Conservation (phyloP, 2,329 filamentous ascomycete species). For the Calonectria hawksworthii region DNA sequence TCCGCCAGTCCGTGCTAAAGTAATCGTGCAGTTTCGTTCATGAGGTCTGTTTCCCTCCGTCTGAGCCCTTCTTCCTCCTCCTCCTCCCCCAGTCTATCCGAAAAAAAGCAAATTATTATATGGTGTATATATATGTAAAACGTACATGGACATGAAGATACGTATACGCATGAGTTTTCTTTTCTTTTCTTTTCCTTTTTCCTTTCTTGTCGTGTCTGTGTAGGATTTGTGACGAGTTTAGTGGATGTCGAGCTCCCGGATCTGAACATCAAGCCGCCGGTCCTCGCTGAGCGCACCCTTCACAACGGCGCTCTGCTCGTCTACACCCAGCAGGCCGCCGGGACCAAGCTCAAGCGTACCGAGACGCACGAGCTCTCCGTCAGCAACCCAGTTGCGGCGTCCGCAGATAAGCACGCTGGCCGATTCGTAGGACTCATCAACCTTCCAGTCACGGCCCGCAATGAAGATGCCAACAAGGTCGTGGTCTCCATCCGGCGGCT, state of each 20-base stretch:
- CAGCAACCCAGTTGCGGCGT: slow-evolving; percentile 44
- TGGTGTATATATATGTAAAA: slow-evolving; percentile 27
- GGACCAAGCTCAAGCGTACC: slow-evolving; percentile 47
- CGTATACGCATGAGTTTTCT: slow-evolving; percentile 19
- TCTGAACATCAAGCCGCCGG: slow-evolving; percentile 44
- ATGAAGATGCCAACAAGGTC: slow-evolving; percentile 46
- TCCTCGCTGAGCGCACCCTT: slow-evolving; percentile 46
- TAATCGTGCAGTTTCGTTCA: slow-evolving; percentile 25
- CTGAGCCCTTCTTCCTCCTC: slow-evolving; percentile 19
- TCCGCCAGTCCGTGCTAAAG: slow-evolving; percentile 16
- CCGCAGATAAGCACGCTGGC: slow-evolving; percentile 50
- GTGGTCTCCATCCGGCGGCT: slow-evolving; percentile 43
- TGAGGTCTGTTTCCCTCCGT: slow-evolving; percentile 23
- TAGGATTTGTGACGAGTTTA: slow-evolving; percentile 34
- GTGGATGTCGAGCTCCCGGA: slow-evolving; percentile 54
- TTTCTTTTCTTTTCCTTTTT: slow-evolving; percentile 1
- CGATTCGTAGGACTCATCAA: slow-evolving; percentile 42
- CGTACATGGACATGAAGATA: slow-evolving; percentile 31
- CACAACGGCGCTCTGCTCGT: slow-evolving; percentile 44
- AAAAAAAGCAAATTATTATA: slow-evolving; percentile 35
- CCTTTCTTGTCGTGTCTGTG: slow-evolving; percentile 10
- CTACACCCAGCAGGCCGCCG: slow-evolving; percentile 44
- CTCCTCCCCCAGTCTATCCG: slow-evolving; percentile 24
- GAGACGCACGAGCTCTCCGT: slow-evolving; percentile 48
- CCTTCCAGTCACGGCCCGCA: slow-evolving; percentile 49